Conservation (phyloP, 352 stramenopile species). For the Aphanomyces astaci region DNA sequence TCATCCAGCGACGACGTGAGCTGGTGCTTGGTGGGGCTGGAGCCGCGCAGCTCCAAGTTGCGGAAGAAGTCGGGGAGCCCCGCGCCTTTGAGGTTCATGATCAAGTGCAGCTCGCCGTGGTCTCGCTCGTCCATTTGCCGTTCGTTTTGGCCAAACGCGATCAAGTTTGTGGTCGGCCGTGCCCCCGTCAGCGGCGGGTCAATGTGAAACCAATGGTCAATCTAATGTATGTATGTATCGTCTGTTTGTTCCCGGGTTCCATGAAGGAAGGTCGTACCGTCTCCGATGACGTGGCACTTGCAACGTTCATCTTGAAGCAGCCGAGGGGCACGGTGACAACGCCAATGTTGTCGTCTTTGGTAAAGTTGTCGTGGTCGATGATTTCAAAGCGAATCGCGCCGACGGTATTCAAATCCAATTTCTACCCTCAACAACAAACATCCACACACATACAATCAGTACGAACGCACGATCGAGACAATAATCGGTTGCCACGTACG, state of each 20-base stretch:
- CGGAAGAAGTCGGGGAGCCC: slow-evolving; percentile 66
- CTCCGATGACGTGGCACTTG: slow-evolving; percentile 47
- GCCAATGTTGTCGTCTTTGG: slow-evolving; percentile 43
- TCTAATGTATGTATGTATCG: not conserved
- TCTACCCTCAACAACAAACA: too few relatives aligned
- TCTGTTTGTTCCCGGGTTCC: too few relatives aligned
- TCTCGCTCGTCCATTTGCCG: slow-evolving; percentile 32
- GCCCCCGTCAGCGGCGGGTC: slow-evolving; percentile 32
- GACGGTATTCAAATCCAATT: slow-evolving; percentile 37
- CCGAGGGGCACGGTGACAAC: slow-evolving; percentile 50
- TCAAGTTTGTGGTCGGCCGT: slow-evolving; percentile 4
- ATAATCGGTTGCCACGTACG: too few relatives aligned
- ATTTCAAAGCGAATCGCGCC: slow-evolving; percentile 57
- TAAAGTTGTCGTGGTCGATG: slow-evolving; percentile 50
- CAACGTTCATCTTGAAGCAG: slow-evolving; percentile 54
- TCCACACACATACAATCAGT: too few relatives aligned
- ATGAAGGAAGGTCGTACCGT: too few relatives aligned
- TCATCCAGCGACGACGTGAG: slow-evolving; percentile 34
- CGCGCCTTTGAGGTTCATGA: slow-evolving; percentile 53
- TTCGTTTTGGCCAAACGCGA: slow-evolving; percentile 30
- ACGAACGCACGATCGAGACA: not conserved
- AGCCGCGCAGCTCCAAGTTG: slow-evolving; percentile 14
- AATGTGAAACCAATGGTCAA: slow-evolving; percentile 62
- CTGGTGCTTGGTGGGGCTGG: slow-evolving; percentile 10
- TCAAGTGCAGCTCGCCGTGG: slow-evolving; percentile 51